These are phyloP conservation scores for Russula sp. DNA, from an alignment of 768 basidiomycete species.

Conservation along the genomic window DNA sequence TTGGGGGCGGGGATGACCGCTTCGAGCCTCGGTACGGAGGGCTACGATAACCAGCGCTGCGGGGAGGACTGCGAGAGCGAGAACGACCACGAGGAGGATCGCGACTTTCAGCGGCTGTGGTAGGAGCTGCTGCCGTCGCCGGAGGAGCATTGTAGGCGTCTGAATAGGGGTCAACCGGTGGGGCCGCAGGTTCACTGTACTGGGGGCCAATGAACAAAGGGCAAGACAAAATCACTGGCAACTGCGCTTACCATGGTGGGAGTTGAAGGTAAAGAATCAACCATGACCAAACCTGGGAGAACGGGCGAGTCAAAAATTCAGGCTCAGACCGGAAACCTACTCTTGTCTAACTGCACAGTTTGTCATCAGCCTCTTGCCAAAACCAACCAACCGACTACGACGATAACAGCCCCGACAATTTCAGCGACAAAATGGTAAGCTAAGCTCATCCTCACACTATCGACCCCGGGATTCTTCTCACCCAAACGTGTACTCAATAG, in stretches of 20 bases:
- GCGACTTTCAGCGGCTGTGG: slow-evolving; percentile 40
- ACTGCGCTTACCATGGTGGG: slow-evolving; percentile 59
- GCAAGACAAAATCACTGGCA: neutral
- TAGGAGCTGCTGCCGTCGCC: slow-evolving; percentile 36
- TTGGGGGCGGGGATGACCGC: slow-evolving; percentile 44
- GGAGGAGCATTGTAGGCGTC: slow-evolving; percentile 72
- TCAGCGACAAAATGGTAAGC: slow-evolving; percentile 70
- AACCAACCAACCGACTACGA: slow-evolving; percentile 21
- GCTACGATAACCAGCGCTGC: slow-evolving; percentile 59
- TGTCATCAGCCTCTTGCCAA: slow-evolving; percentile 43
- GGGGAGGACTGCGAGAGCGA: slow-evolving; percentile 56
- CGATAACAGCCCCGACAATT: slow-evolving; percentile 34
- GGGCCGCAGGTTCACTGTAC: slow-evolving; percentile 57
- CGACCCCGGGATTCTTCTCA: slow-evolving; percentile 9
- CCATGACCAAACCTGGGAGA: slow-evolving; percentile 27
- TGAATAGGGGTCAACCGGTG: slow-evolving; percentile 71
- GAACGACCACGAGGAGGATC: slow-evolving; percentile 60
- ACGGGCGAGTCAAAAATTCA: slow-evolving; percentile 18
- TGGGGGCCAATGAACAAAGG: slow-evolving; percentile 28
- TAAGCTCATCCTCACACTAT: slow-evolving; percentile 48
- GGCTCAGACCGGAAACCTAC: slow-evolving; percentile 33
- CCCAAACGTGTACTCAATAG: slow-evolving; percentile 33
- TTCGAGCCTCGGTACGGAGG: slow-evolving; percentile 42
- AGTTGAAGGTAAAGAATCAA: slow-evolving; percentile 29
- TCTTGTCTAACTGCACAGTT: slow-evolving; percentile 51